Evolutionary conservation across 2,329 filamentous ascomycete species (phyloP).

Genomic region (Incumbomyces delicatus): DNA sequence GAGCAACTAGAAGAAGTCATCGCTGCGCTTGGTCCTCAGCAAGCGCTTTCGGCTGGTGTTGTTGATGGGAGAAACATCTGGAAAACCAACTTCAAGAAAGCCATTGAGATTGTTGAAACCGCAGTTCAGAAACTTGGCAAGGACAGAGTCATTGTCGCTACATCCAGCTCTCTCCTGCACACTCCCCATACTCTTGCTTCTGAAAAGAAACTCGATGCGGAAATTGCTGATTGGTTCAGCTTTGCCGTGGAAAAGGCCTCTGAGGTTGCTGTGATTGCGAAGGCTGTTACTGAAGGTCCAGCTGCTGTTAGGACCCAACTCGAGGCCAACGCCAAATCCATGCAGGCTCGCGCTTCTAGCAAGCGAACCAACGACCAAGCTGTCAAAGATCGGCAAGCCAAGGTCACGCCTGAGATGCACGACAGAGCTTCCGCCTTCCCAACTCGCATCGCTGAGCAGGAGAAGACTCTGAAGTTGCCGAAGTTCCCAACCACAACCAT

Average conservation of each 20-base stretch:
- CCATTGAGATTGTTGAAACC: conserved; percentile 80
- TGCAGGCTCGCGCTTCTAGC: conserved; percentile 82
- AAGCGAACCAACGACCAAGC: conserved; percentile 92
- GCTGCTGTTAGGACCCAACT: conserved; percentile 78
- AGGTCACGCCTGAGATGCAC: conserved; percentile 76
- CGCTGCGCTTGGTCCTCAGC: conserved; percentile 73
- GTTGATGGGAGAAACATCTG: conserved; percentile 99
- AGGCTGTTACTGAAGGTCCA: conserved; percentile 89
- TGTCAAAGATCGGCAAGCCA: conserved; percentile 92
- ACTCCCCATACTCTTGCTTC: conserved; percentile 94
- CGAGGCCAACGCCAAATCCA: conserved; percentile 92
- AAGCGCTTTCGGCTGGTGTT: conserved; percentile 87
- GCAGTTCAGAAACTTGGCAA: conserved; percentile 94
- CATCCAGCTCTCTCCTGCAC: conserved; percentile 95
- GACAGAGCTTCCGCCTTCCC: conserved; percentile 88
- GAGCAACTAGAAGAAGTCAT: conserved; percentile 89
- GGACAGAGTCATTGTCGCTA: conserved; percentile 93
- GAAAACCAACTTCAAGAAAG: conserved; percentile 98
- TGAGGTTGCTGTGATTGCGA: conserved; percentile 87
- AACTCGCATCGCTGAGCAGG: conserved; percentile 73
- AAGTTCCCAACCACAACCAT: conserved; percentile 99
- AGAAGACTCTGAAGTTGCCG: conserved; percentile 85
- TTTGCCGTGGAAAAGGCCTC: conserved; percentile 91
- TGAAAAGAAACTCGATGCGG: conserved; percentile 94
- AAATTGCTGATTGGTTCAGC: conserved; percentile 96